A percentile compares a stretch with the other conserved stretches of the same genome.
phyloP scores from a whole-genome alignment of 2,329 filamentous ascomycete species.

The Stagonosporopsis vannaccii region DNA sequence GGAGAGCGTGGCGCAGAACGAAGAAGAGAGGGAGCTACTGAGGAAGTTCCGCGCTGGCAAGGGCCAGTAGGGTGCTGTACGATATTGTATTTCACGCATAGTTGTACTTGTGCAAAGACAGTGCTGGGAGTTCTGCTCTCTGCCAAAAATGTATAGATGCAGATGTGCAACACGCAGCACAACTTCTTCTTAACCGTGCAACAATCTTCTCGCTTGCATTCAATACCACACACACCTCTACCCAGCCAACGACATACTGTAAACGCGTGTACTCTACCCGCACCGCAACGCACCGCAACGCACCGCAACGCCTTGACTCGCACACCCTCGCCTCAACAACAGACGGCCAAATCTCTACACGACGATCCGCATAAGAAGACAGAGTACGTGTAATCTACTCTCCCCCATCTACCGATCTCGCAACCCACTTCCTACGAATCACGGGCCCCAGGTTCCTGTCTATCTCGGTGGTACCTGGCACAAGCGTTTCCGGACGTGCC shows the following conservation, averaged over 20 bases:
- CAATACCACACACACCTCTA: not conserved
- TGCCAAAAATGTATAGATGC: not conserved
- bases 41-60: conserved; percentile 40
- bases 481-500: too few species aligned
- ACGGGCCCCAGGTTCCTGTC: not conserved
- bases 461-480: conserved; percentile 14
- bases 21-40: conserved; percentile 45
- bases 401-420: too few species aligned
- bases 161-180: not conserved
- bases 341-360: not conserved
- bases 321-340: not conserved
- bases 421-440: too few species aligned
- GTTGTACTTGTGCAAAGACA: not conserved
- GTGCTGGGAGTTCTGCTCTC: not conserved
- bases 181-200: not conserved
- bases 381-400: not conserved
- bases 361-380: not conserved
- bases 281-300: too few species aligned
- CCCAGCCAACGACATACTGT: not conserved
- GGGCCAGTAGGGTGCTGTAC: not conserved
- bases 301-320: not conserved
- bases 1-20: conserved; percentile 40
- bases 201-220: not conserved
- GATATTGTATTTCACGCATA: not conserved
- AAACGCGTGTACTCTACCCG: not conserved